Base-by-base conservation (phyloP, 2,329 filamentous ascomycete species). In the Hypoxylon sp. region DNA sequence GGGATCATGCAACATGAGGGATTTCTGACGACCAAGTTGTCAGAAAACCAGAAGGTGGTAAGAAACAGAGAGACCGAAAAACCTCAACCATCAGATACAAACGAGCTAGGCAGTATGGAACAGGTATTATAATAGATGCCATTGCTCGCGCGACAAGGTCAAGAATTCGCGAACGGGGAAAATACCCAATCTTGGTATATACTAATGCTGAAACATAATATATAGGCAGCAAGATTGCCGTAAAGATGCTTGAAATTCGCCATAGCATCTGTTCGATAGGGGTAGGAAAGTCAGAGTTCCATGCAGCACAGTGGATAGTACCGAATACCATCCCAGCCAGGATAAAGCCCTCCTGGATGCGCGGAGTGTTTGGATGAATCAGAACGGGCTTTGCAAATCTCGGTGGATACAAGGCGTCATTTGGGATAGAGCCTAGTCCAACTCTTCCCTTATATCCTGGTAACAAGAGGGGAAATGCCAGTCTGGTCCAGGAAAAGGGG, bases 21-120 rank as follows among this genome's bases (percentile, higher is more conserved):
- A 35, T 35, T 33, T 52, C 48, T 33, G 48, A 52, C 14, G 48
- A 35, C 29, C 48, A 35, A 35, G 48, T 52, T 35, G 48, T 33
- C 10, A 52, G 8, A 35, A 52, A 52, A 11, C 29, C 29, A 52
- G 48, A 52, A 22, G 26, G 10, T 4, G 48, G 48, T 6, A 19
- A 19, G 17, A 35, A 35, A 33, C n/a, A 52, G 5, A 52, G 29
- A 3, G 48, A 35, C 17, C 29, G 48, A 52, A 52, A 35, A n/a
- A 52, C 11, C 26, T 52, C 48, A 3, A 52, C 29, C 26, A 52
- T 19, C 6, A 35, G 26, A 19, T 35, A 52, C 11, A 52, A 13
- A 5, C 48, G 48, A 35, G 48, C 29, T 2, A 52, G 3, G 17
- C 17, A 19, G 11, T 35, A 52, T 17, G 5, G 13, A 2, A 50